Evolutionary conservation across 2,329 filamentous ascomycete species (phyloP), one percentile per base, ranked within the genome.

Genomic region (Aspergillus niger): DNA sequence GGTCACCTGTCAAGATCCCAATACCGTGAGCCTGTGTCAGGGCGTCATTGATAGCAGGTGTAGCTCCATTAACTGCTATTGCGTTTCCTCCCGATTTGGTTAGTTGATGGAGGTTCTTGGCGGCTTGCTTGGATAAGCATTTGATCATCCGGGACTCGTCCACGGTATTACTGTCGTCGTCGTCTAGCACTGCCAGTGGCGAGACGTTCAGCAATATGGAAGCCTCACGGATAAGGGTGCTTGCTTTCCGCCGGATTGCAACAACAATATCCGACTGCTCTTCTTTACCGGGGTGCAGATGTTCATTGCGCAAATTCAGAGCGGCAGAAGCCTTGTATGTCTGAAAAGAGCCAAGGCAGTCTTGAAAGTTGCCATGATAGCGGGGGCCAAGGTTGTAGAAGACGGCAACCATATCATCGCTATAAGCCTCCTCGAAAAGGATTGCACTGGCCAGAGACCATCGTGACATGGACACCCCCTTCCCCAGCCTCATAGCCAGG

Each of bases 311-410:
- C 56, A 97, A 83, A 61, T 96, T 95, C 41, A 99, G 80, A 57
- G 91, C 89, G 7, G 95, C 94, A 1, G 95, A 98, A 6, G 95
- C 94, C 69, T 91, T 88, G 72, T 99, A 99, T 0, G 96, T 99
- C 72, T 98, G 92, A 70, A 99, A 96, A 1, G 92, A 94, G 5
- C 96, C 95, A 13, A 99, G 83, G 67, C 92, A 95, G 72, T 99
- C 95, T 76, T 99, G 95, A 68, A 96, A 97, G 72, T 99, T 99
- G 15, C 95, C 95, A 71, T 92, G 89, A 69, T 99, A 99, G 51
- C 92, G 87, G 24, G 92, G 90, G 0, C 95, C 94, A 17, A 99
- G 87, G 53, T 93, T 91, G 72, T 90, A 91, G 70, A 97, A 91
- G 0, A 99, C 95, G 11, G 94, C 89, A 58, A 99, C 83, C 62